Evolutionary conservation across 169 alveolate species (phyloP).

Genomic region (Plasmodium relictum): DNA sequence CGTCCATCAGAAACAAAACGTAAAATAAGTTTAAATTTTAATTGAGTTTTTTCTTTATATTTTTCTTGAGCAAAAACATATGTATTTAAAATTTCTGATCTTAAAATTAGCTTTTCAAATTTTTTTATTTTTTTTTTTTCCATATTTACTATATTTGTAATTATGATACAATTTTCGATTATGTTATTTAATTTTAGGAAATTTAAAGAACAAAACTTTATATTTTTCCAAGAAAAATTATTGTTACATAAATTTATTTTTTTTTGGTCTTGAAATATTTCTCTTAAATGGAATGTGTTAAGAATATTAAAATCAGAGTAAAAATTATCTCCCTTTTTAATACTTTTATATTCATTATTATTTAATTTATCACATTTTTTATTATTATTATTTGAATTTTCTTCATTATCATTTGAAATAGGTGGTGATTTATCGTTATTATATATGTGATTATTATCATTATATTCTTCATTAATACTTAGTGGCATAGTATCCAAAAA

Average conservation of each 20-base stretch:
- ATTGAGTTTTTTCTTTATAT: conserved; percentile 52
- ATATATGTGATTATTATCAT: background rate
- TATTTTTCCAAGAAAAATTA: background rate
- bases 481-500: conserved; percentile 36
- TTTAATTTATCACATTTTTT: background rate
- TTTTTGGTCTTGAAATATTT: conserved; percentile 1
- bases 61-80: conserved; percentile 64
- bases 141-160: conserved; percentile 41
- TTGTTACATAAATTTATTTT: background rate
- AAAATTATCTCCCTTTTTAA: background rate
- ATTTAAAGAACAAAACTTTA: conserved; percentile 34
- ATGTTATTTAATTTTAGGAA: conserved; percentile 23
- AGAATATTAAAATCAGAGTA: background rate
- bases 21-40: conserved; percentile 31
- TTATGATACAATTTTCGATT: conserved; percentile 39
- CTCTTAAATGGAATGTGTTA: conserved; percentile 11
- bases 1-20: conserved; percentile 75
- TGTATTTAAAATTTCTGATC: conserved; percentile 60
- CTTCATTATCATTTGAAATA: background rate
- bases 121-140: conserved; percentile 60
- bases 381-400: background rate
- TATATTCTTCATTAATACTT: conserved; percentile 18
- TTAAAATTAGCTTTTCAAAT: conserved; percentile 42
- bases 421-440: background rate
- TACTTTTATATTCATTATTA: background rate